Percentiles rank a stretch among this genome's conserved stretches.
Evolutionary conservation across 2,329 filamentous ascomycete genomes (phyloP).

Genomic region (Trichoderma harzianum): DNA sequence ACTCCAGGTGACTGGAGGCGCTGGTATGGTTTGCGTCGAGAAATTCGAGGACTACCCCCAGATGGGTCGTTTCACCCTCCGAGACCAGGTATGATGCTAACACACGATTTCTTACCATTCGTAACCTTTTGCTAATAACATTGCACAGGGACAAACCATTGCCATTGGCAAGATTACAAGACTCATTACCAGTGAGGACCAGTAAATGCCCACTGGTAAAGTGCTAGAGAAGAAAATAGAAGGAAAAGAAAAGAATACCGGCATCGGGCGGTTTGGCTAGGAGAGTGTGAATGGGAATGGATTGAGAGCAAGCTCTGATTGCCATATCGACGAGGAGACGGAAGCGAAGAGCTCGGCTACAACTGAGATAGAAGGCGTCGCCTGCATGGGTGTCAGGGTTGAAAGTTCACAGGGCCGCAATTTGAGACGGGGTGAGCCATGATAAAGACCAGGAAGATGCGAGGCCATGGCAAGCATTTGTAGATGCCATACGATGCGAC

Average conservation of each 20-base stretch:
- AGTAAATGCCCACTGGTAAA: neutral
- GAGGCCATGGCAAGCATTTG: slow-evolving; percentile 7
- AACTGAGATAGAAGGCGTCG: neutral
- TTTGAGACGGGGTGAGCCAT: neutral
- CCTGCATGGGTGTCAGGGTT: neutral
- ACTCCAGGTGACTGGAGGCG: slow-evolving; percentile 80
- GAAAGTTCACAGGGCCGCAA: neutral
- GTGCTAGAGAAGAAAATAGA: neutral
- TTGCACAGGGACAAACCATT: slow-evolving; percentile 85
- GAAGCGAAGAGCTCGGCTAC: neutral
- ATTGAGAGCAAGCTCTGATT: neutral
- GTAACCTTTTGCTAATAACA: neutral
- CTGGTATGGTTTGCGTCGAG: slow-evolving; percentile 87
- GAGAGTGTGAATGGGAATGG: neutral
- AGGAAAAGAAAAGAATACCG: neutral
- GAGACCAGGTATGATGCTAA: slow-evolving; percentile 66
- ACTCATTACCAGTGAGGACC: slow-evolving; percentile 49
- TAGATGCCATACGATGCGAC: slow-evolving; percentile 17
- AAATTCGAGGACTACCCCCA: slow-evolving; percentile 95
- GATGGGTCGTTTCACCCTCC: slow-evolving; percentile 82
- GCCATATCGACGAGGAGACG: neutral
- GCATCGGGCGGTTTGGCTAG: neutral
- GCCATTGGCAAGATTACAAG: slow-evolving; percentile 99
- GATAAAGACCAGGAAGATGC: neutral
- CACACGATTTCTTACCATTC: neutral